phyloP scores from a whole-genome alignment of 495 filamentous ascomycete species.

The Cercophora samala region DNA sequence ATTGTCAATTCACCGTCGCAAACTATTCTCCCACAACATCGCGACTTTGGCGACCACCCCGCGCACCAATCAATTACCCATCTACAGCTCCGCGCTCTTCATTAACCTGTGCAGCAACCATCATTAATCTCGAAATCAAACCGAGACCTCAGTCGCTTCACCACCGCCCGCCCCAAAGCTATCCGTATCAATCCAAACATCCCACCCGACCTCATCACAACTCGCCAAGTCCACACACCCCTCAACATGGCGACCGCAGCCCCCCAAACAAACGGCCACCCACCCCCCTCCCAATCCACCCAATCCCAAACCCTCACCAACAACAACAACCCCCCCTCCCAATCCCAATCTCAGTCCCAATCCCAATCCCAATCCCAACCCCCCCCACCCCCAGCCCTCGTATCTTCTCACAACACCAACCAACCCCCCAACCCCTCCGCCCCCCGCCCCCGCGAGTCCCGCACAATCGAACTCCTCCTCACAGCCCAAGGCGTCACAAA shows the following conservation, averaged over 20 bases:
- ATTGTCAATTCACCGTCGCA: neutral
- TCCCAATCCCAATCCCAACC: constrained; percentile 29
- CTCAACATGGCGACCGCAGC: constrained; percentile 24
- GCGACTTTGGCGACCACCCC: neutral
- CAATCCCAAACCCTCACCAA: constrained; percentile 34
- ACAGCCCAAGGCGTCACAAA: constrained; percentile 79
- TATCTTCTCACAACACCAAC: constrained; percentile 18
- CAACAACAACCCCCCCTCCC: constrained; percentile 39
- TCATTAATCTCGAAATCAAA: neutral
- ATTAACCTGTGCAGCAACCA: neutral
- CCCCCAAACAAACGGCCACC: constrained; percentile 44
- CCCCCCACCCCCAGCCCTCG: constrained; percentile 31
- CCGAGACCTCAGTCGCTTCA: neutral
- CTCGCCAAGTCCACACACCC: too few species aligned
- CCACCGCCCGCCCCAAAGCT: neutral
- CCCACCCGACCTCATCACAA: neutral
- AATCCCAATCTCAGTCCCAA: constrained; percentile 23
- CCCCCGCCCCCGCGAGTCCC: constrained; percentile 83
- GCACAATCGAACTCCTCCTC: constrained; percentile 87
- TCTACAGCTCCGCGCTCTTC: neutral
- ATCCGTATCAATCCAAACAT: neutral
- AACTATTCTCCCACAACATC: neutral
- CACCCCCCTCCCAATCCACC: constrained; percentile 30
- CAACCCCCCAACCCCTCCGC: constrained; percentile 34
- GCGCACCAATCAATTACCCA: constrained; percentile 2